phyloP scores from a whole-genome alignment of 352 stramenopile genomes.

The Phytophthora meadii region DNA sequence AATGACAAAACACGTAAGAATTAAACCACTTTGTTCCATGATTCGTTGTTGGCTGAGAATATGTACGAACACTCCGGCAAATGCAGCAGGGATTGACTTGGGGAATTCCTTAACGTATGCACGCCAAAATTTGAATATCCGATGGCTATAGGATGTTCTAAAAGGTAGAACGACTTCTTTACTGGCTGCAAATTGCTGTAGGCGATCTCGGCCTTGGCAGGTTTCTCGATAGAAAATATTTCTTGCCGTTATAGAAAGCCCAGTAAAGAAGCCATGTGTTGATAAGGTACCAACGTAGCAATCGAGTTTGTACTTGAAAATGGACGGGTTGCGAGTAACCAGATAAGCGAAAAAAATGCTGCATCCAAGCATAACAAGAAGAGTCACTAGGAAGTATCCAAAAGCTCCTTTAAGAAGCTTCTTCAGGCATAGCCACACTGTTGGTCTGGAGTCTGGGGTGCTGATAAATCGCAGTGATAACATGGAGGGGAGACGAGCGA shows the following conservation, averaged over 20 bases:
- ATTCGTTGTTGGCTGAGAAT: conserved; percentile 18
- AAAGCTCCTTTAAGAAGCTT: not conserved
- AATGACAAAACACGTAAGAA: conserved; percentile 28
- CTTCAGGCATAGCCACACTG: conserved; percentile 21
- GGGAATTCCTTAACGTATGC: conserved; percentile 1
- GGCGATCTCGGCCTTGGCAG: conserved; percentile 7
- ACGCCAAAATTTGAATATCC: not conserved
- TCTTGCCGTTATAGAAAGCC: conserved; percentile 3
- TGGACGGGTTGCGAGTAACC: not conserved
- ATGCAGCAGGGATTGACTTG: not conserved
- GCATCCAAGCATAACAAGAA: not conserved
- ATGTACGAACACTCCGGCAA: conserved; percentile 36
- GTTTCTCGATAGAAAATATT: conserved; percentile 17
- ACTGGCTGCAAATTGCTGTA: not conserved
- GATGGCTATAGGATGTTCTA: too few relatives aligned
- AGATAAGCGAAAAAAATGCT: conserved; percentile 2
- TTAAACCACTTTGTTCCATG: conserved; percentile 2
- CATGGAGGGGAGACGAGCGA: conserved; percentile 1
- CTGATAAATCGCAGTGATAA: conserved; percentile 18
- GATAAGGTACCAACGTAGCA: conserved; percentile 10
- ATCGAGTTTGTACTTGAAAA: conserved; percentile 15
- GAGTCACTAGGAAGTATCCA: not conserved
- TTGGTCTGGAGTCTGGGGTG: conserved; percentile 1
- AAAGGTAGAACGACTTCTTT: too few relatives aligned
- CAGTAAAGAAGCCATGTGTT: conserved; percentile 10